phyloP scores from a whole-genome alignment of 768 basidiomycete genomes.

The Crucibulum laeve region DNA sequence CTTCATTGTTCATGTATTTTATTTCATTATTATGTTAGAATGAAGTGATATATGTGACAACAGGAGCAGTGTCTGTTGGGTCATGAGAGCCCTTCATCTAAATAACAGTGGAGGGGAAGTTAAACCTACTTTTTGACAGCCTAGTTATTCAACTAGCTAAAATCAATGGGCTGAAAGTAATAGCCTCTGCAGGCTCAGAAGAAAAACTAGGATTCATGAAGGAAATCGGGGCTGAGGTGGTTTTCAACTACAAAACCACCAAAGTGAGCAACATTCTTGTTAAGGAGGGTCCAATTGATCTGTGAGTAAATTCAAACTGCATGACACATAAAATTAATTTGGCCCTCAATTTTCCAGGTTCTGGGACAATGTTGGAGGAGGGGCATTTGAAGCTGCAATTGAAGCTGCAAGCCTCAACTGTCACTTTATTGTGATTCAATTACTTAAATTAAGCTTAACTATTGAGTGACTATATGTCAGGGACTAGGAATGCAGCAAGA shows the following conservation, averaged over 20 bases:
- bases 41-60: conserved; percentile 20
- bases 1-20: no score
- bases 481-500: neutral
- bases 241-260: conserved; percentile 60
- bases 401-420: conserved; percentile 32
- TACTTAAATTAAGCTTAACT: neutral
- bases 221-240: conserved; percentile 51
- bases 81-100: conserved; percentile 12
- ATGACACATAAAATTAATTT: neutral
- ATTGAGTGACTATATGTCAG: neutral
- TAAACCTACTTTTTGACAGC: conserved; percentile 7
- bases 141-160: conserved; percentile 35
- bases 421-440: conserved; percentile 32
- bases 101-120: neutral
- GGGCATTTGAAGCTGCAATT: conserved; percentile 28
- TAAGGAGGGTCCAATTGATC: conserved; percentile 49
- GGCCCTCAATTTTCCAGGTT: conserved; percentile 6
- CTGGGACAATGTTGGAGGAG: conserved; percentile 46
- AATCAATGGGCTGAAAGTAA: conserved; percentile 41
- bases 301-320: conserved; percentile 25
- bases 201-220: conserved; percentile 54
- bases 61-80: conserved; percentile 24
- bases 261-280: conserved; percentile 38
- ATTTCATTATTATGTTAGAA: no score
- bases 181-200: conserved; percentile 58